These are phyloP conservation scores for Fraxinus cuspidata DNA, from an alignment of 257 asterid species.

Conservation along the genomic window DNA sequence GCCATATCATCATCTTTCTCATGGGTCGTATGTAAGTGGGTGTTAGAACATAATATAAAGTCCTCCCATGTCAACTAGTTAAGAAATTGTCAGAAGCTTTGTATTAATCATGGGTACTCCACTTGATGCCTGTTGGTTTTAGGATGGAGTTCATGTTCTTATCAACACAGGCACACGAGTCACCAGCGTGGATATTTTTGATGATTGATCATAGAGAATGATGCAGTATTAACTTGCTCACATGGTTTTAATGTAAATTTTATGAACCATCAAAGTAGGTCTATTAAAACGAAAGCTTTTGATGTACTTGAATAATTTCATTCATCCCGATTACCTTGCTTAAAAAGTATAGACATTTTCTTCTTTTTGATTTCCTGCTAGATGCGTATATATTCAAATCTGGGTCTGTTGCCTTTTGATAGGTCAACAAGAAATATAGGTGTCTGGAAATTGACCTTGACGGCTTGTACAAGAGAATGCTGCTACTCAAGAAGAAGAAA, in stretches of 20 bases:
- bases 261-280: slow-evolving; percentile 27
- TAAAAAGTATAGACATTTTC: slow-evolving; percentile 6
- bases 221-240: slow-evolving; percentile 10
- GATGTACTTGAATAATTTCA: slow-evolving; percentile 18
- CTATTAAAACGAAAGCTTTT: slow-evolving; percentile 8
- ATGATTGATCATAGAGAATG: slow-evolving; percentile 15
- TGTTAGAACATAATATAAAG: neutral
- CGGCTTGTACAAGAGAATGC: slow-evolving; percentile 95
- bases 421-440: slow-evolving; percentile 96
- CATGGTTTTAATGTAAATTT: neutral
- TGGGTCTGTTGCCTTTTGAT: slow-evolving; percentile 19
- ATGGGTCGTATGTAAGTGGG: neutral
- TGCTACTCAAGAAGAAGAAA: slow-evolving; percentile 95
- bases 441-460: slow-evolving; percentile 98
- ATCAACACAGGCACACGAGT: slow-evolving; percentile 15
- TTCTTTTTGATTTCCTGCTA: slow-evolving; percentile 15
- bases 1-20: neutral
- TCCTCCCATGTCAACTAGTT: neutral
- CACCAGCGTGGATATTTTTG: slow-evolving; percentile 4
- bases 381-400: slow-evolving; percentile 8
- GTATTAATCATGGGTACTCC: neutral
- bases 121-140: neutral
- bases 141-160: neutral
- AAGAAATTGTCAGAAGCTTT: neutral
- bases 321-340: slow-evolving; percentile 15